Percentiles rank a stretch among this genome's conserved stretches.
These are phyloP conservation scores for Phytophthora hybrid DNA, from an alignment of 352 stramenopile genomes.

Conservation along the genomic window DNA sequence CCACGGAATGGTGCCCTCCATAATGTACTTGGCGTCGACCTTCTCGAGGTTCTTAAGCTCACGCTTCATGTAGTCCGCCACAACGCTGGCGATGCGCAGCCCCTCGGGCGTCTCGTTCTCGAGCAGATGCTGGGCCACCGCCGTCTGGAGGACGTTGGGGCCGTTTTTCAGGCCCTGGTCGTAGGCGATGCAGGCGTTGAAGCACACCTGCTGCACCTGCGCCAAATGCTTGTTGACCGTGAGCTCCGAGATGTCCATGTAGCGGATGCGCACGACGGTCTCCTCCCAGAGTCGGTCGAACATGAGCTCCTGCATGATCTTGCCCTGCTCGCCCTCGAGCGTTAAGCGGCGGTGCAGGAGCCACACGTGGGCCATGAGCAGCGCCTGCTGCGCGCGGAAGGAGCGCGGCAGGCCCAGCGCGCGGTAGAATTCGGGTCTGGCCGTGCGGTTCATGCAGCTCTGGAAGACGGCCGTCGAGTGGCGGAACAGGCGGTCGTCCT, in stretches of 20 bases:
- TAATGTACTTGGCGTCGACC: constrained; percentile 72
- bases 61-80: constrained; percentile 81
- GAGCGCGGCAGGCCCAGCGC: constrained; percentile 73
- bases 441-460: constrained; percentile 87
- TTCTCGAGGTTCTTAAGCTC: constrained; percentile 87
- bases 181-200: constrained; percentile 95
- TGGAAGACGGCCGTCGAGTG: constrained; percentile 82
- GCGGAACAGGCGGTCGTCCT: constrained; percentile 82
- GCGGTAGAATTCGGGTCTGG: constrained; percentile 75
- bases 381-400: constrained; percentile 93
- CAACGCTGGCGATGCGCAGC: constrained; percentile 63
- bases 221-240: constrained; percentile 97
- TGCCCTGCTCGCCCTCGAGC: constrained; percentile 75
- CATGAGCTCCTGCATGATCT: constrained; percentile 94
- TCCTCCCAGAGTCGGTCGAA: constrained; percentile 98
- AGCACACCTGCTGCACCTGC: constrained; percentile 96
- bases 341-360: constrained; percentile 95
- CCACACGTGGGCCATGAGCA: constrained; percentile 97
- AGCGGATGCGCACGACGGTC: constrained; percentile 93
- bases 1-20: constrained; percentile 84
- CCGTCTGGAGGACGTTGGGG: constrained; percentile 58
- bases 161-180: constrained; percentile 88
- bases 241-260: constrained; percentile 93
- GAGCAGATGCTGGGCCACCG: constrained; percentile 78
- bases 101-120: constrained; percentile 69